These are phyloP conservation scores for Diacronema lutheri DNA, from an alignment of 78 protist genomes.

Conservation along the genomic window DNA sequence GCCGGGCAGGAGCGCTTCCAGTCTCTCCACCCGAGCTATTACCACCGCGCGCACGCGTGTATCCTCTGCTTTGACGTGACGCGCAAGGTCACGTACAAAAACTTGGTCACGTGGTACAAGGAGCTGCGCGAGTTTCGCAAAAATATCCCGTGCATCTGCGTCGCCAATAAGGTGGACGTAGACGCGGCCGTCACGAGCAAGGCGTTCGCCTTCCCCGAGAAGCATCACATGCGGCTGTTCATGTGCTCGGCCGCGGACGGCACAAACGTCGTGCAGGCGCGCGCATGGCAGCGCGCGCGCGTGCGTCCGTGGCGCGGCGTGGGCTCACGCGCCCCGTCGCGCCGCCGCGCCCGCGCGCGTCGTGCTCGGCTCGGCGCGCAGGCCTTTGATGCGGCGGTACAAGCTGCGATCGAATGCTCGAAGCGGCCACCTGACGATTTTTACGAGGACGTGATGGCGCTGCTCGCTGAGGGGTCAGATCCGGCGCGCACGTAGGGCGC, in stretches of 20 bases:
- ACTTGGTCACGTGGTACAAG: constrained; percentile 51
- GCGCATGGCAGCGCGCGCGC: neutral
- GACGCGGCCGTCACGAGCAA: constrained; percentile 29
- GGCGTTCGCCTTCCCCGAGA: constrained; percentile 46
- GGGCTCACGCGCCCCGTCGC: neutral
- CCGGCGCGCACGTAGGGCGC: too few relatives aligned
- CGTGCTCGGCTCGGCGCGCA: neutral
- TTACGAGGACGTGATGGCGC: neutral
- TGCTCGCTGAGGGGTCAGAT: too few relatives aligned
- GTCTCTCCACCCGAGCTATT: constrained; percentile 59
- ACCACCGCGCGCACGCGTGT: constrained; percentile 57
- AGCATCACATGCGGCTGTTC: constrained; percentile 38
- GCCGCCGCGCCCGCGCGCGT: neutral
- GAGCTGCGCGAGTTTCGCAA: constrained; percentile 52
- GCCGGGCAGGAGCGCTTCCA: constrained; percentile 72
- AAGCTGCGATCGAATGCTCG: constrained; percentile 4
- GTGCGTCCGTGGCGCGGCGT: too few relatives aligned
- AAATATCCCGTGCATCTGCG: constrained; percentile 43
- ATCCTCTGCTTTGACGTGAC: constrained; percentile 63
- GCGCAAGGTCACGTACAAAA: constrained; percentile 62
- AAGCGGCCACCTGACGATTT: neutral
- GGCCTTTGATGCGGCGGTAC: constrained; percentile 46
- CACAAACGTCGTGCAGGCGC: constrained; percentile 54
- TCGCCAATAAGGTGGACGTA: constrained; percentile 67
- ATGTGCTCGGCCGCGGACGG: constrained; percentile 69